Evolutionary conservation across 2,329 filamentous ascomycete species (phyloP).

Genomic region (Ramularia collo-cygni): DNA sequence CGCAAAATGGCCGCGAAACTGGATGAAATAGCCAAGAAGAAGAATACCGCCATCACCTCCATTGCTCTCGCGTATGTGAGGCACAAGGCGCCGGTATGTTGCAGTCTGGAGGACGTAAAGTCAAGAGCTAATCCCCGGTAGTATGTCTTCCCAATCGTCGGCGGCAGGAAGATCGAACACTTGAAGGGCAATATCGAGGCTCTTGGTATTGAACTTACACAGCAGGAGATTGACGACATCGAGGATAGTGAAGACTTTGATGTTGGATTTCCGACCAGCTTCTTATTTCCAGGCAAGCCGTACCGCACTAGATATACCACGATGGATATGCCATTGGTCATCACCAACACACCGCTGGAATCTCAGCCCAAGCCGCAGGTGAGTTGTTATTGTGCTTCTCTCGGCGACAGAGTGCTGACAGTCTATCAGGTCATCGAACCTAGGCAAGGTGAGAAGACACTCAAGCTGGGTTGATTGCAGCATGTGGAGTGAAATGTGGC

Average conservation of each 20-base stretch:
- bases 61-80: constrained; percentile 43
- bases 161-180: constrained; percentile 62
- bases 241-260: constrained; percentile 58
- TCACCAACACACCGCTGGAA: constrained; percentile 12
- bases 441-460: constrained; percentile 13
- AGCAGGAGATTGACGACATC: constrained; percentile 60
- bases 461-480: constrained; percentile 5
- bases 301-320: constrained; percentile 13
- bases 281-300: constrained; percentile 16
- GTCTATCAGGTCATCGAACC: constrained; percentile 13
- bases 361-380: constrained; percentile 9
- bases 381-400: not conserved
- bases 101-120: not conserved
- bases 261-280: constrained; percentile 26
- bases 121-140: not conserved
- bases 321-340: constrained; percentile 12
- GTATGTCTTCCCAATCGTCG: constrained; percentile 61
- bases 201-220: constrained; percentile 51
- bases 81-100: constrained; percentile 15
- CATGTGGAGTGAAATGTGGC: not conserved
- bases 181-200: constrained; percentile 64
- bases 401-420: constrained; percentile 1
- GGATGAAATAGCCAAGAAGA: constrained; percentile 52
- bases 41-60: constrained; percentile 50
- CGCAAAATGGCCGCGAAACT: constrained; percentile 50